Base-by-base conservation (phyloP, 2,329 filamentous ascomycete species). In the Sarocladiaceae sp. region DNA sequence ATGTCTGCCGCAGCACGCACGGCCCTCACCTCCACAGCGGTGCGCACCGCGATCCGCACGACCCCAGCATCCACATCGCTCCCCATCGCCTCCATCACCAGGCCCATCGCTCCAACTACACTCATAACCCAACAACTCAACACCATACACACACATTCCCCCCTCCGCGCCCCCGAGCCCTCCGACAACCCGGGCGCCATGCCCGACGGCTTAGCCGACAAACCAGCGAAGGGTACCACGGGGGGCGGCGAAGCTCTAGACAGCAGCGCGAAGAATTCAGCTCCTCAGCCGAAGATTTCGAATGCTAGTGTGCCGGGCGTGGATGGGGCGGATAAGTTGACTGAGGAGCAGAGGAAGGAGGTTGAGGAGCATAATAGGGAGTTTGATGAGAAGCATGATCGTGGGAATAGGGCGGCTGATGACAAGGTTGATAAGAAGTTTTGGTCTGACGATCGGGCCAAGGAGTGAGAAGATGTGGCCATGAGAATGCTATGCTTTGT, bases 291-390 rank as follows among this genome's bases (percentile, higher is more conserved):
- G 53, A 82, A 79, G 67, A 75, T 82, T 56, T 63, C 67, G 53
- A 80, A 78, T 58, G 69, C 72, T 53, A 70, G 70, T 56, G 65
- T 76, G 10, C 69, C 71, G 0, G 71, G 68, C 3, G 60, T 62
- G 35, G 57, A 56, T 3, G 47, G 47, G 13, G 51, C 49, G 1
- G 57, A 65, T 50, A 60, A 66, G 6, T 59, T 80, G 55, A 76
- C 67, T 20, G 65, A 75, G 53, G 77, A 78, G 61, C 77, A 82
- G 65, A 71, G 76, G 63, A 68, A 67, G 39, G 80, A 84, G 65
- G 81, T 84, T 15, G 73, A 82, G 50, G 62, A 72, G 64, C 82
- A 85, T 60, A 85, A 85, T 54, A 56, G 55, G 56, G 78, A 84
- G 1, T 84, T 84, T 62, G 77, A 77, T 46, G 61, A 72, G 58